Evolutionary conservation across 345 rosid genomes (phyloP).

Genomic region (Adansonia digitata): DNA sequence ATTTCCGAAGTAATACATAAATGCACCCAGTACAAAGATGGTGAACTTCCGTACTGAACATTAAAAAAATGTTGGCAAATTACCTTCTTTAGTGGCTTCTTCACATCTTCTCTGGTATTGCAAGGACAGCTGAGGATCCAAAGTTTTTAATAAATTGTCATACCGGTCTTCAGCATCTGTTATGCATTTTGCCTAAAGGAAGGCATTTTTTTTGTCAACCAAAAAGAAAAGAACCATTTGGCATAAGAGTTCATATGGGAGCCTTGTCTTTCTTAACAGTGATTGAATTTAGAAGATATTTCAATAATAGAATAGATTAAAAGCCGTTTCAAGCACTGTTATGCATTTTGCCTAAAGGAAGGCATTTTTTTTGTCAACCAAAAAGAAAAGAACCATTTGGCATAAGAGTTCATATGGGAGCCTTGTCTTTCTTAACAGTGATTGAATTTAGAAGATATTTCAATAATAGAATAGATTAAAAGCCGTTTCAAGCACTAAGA

Average conservation of each 20-base stretch:
- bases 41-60: background rate
- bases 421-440: background rate
- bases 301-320: background rate
- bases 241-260: background rate
- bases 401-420: background rate
- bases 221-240: background rate
- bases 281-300: background rate
- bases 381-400: background rate
- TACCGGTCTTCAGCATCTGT: constrained; percentile 72
- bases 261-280: background rate
- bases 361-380: background rate
- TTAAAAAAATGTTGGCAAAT: background rate
- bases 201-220: background rate
- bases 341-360: constrained; percentile 60
- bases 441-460: background rate
- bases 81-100: constrained; percentile 91
- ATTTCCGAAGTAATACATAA: background rate
- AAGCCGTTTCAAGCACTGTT: constrained; percentile 15
- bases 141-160: constrained; percentile 36
- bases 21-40: background rate
- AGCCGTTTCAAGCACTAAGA: constrained; percentile 1
- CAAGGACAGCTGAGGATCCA: constrained; percentile 58
- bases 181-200: constrained; percentile 61
- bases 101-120: constrained; percentile 69
- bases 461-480: background rate